Percentiles rank a stretch among this genome's conserved stretches.
Conservation (phyloP, 2,329 filamentous ascomycete species). For the Claviceps paspali region DNA sequence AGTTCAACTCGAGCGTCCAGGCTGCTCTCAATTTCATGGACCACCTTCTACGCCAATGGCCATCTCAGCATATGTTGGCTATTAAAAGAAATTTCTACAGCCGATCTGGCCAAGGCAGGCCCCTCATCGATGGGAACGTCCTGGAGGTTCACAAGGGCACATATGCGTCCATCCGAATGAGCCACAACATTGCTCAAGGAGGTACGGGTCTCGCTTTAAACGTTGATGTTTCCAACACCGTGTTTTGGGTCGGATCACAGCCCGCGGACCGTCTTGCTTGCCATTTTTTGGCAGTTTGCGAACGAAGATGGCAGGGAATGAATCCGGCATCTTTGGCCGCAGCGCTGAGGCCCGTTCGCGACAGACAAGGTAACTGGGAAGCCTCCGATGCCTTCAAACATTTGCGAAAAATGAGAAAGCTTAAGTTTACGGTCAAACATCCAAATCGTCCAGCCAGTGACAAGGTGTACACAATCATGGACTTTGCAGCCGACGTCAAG, state of each 20-base stretch:
- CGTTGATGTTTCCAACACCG: slow-evolving; percentile 80
- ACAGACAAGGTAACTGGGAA: slow-evolving; percentile 12
- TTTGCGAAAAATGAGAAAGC: slow-evolving; percentile 35
- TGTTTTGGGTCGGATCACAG: slow-evolving; percentile 53
- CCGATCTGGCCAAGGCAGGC: slow-evolving; percentile 27
- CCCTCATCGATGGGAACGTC: slow-evolving; percentile 41
- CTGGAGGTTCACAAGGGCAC: slow-evolving; percentile 76
- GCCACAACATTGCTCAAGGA: slow-evolving; percentile 33
- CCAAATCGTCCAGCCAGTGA: slow-evolving; percentile 25
- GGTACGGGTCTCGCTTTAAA: slow-evolving; percentile 62
- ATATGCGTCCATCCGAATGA: slow-evolving; percentile 71
- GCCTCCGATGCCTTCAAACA: slow-evolving; percentile 38
- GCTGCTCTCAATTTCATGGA: slow-evolving; percentile 85
- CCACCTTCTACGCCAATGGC: slow-evolving; percentile 70
- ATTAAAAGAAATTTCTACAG: slow-evolving; percentile 80
- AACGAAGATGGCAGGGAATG: slow-evolving; percentile 14
- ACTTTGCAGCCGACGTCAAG: slow-evolving; percentile 31
- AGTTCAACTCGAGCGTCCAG: slow-evolving; percentile 52
- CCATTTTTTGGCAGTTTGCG: slow-evolving; percentile 18
- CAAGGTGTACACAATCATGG: slow-evolving; percentile 36
- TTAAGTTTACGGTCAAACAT: slow-evolving; percentile 43
- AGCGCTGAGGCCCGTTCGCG: slow-evolving; percentile 20
- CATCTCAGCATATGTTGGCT: slow-evolving; percentile 47
- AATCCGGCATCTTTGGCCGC: slow-evolving; percentile 14
- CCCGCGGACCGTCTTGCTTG: slow-evolving; percentile 23